Percentiles rank a stretch among this genome's conserved stretches.
These are phyloP conservation scores for Verticillium tricorpus DNA, from an alignment of 2,329 filamentous ascomycete species.

Conservation along the genomic window DNA sequence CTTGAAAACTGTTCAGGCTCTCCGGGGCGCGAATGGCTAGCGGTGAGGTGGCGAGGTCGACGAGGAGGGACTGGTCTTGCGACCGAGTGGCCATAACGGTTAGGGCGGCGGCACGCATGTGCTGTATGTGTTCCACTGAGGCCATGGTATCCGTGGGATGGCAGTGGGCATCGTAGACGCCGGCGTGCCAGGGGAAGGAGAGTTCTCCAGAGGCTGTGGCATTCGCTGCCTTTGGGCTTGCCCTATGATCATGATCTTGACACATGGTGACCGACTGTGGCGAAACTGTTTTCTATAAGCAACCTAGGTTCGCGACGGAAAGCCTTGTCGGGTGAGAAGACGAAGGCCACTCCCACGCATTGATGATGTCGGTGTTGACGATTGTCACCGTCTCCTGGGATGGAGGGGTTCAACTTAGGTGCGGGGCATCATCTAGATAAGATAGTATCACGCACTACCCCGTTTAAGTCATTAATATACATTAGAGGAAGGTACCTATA, in stretches of 20 bases:
- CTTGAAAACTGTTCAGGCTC: constrained; percentile 10
- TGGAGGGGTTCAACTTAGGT: background rate
- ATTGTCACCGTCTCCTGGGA: background rate
- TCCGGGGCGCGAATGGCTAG: constrained; percentile 40
- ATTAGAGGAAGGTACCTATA: too few species aligned
- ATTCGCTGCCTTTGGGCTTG: background rate
- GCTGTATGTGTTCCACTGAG: constrained; percentile 50
- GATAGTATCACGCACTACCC: too few species aligned
- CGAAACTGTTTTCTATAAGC: background rate
- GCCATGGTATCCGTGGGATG: constrained; percentile 77
- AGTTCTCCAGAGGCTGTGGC: background rate
- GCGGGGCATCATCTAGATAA: background rate
- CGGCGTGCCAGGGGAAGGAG: constrained; percentile 64
- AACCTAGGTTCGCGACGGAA: too few species aligned
- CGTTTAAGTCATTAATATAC: too few species aligned
- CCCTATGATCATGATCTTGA: constrained; percentile 3
- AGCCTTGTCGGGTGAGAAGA: too few species aligned
- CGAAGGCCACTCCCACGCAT: too few species aligned
- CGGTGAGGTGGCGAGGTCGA: constrained; percentile 50
- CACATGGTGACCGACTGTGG: constrained; percentile 4
- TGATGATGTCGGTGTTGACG: background rate
- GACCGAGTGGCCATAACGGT: constrained; percentile 74
- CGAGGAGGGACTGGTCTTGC: constrained; percentile 72
- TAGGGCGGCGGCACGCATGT: constrained; percentile 62
- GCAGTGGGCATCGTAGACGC: constrained; percentile 75